These are phyloP conservation scores for Amanita rubescens DNA, from an alignment of 768 basidiomycete genomes.

Conservation along the genomic window DNA sequence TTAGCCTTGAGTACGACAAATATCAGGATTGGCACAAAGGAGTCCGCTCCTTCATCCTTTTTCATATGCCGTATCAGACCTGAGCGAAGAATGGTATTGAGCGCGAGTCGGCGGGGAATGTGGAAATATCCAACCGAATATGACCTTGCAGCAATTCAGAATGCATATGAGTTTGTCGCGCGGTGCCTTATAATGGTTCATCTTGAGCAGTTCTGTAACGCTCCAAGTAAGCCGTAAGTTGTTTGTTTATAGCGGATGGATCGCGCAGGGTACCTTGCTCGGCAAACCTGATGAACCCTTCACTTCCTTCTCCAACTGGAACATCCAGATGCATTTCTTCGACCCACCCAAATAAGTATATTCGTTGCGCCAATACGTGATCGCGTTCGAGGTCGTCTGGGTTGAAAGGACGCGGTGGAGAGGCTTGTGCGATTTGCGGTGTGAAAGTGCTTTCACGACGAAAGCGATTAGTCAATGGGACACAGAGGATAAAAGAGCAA, in stretches of 20 bases:
- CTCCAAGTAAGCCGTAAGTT: constrained; percentile 4
- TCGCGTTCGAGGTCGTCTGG: constrained; percentile 97
- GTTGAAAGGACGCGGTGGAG: constrained; percentile 71
- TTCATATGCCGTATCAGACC: constrained; percentile 85
- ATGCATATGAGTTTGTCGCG: constrained; percentile 98
- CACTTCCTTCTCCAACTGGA: constrained; percentile 63
- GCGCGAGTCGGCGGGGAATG: neutral
- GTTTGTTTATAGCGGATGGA: neutral
- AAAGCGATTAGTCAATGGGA: constrained; percentile 6
- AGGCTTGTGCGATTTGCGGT: constrained; percentile 63
- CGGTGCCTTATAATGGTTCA: constrained; percentile 98
- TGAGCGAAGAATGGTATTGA: constrained; percentile 22
- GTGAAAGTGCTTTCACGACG: constrained; percentile 72
- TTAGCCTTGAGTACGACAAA: constrained; percentile 93
- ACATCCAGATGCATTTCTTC: constrained; percentile 86
- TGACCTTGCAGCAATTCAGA: constrained; percentile 97
- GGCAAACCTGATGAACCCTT: constrained; percentile 84
- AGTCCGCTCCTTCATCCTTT: constrained; percentile 84
- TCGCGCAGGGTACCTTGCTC: constrained; percentile 63
- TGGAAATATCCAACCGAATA: constrained; percentile 65
- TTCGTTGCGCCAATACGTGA: constrained; percentile 82
- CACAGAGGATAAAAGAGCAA: neutral
- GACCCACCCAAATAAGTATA: constrained; percentile 88
- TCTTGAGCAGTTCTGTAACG: constrained; percentile 77
- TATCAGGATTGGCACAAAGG: constrained; percentile 92